Conservation (phyloP, 371 early-diverging fungal species). For the Lichtheimia hyalospora region DNA sequence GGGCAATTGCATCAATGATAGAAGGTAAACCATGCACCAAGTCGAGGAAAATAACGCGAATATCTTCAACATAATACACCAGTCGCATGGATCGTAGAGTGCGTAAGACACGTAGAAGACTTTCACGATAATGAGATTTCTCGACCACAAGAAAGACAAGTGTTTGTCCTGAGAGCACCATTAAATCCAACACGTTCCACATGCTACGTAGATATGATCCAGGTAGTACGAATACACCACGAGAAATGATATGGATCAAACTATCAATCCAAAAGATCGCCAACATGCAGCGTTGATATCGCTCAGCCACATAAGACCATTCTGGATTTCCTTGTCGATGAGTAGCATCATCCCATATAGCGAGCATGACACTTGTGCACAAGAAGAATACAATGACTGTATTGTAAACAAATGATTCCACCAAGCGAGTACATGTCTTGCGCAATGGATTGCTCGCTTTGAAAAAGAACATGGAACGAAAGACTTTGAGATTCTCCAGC, state of each 20-base stretch:
- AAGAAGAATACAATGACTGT: constrained; percentile 36
- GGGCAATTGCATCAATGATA: constrained; percentile 43
- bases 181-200: constrained; percentile 48
- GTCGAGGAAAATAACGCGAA: constrained; percentile 47
- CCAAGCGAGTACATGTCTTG: constrained; percentile 9
- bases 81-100: constrained; percentile 47
- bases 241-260: constrained; percentile 37
- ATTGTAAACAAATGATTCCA: constrained; percentile 22
- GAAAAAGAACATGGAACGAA: constrained; percentile 28
- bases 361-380: constrained; percentile 38
- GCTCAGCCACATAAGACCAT: constrained; percentile 16
- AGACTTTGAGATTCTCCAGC: constrained; percentile 23
- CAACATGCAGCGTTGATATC: constrained; percentile 30
- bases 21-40: constrained; percentile 47
- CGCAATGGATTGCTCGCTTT: constrained; percentile 14
- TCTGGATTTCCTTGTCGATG: constrained; percentile 15
- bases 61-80: constrained; percentile 43
- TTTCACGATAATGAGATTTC: background rate
- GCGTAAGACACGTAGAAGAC: constrained; percentile 26
- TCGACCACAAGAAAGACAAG: background rate
- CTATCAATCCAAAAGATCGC: constrained; percentile 41
- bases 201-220: constrained; percentile 45
- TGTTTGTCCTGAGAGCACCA: constrained; percentile 30
- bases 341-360: constrained; percentile 33
- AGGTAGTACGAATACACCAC: constrained; percentile 47